Conservation (phyloP, 2,329 filamentous ascomycete genomes). For the Orbilia javanica region DNA sequence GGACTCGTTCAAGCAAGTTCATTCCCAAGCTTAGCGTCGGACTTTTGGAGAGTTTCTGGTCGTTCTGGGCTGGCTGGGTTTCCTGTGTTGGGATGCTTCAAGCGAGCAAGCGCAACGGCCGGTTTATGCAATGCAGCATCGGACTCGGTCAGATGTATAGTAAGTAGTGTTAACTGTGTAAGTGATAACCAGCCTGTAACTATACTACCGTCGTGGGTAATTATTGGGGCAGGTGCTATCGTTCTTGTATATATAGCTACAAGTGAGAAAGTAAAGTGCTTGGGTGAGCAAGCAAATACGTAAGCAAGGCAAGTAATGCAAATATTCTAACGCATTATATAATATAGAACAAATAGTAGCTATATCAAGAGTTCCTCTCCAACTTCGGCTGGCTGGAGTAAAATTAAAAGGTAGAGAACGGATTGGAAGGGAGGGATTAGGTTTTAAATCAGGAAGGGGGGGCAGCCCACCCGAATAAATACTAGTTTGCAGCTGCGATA, state of each 20-base stretch:
- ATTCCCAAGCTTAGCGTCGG: constrained; percentile 5
- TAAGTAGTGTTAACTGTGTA: no score
- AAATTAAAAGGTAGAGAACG: neutral
- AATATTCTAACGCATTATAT: no score
- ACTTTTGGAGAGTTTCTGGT: neutral
- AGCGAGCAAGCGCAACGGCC: constrained; percentile 16
- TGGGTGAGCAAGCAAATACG: neutral
- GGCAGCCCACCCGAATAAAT: neutral
- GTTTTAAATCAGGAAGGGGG: constrained; percentile 10
- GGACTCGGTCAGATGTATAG: constrained; percentile 2
- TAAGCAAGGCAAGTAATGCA: no score
- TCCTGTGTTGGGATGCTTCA: constrained; percentile 28
- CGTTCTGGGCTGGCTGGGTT: constrained; percentile 7
- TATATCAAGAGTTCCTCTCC: no score
- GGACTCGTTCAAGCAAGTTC: neutral
- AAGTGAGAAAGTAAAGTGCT: neutral
- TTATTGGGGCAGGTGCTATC: no score
- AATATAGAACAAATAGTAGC: no score
- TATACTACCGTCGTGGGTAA: neutral
- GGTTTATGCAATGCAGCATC: neutral
- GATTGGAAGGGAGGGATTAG: neutral
- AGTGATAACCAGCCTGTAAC: neutral
- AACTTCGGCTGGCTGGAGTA: no score
- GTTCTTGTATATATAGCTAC: neutral
- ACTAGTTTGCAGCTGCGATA: neutral